These are phyloP conservation scores for Lenzites betulinus DNA, from an alignment of 768 basidiomycete species.

Conservation along the genomic window DNA sequence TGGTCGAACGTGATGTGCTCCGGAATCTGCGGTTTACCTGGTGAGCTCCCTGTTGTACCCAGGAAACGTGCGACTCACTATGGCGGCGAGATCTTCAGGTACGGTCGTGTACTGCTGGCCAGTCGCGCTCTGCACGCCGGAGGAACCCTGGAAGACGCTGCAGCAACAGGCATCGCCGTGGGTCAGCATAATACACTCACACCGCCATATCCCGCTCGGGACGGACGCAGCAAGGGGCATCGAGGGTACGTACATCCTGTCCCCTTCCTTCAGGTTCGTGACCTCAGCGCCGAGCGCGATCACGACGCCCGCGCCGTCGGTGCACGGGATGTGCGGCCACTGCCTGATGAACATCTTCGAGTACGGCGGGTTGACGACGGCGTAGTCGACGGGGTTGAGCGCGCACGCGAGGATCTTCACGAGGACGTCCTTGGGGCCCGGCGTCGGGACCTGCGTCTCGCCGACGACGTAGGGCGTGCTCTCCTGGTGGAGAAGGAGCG, in stretches of 20 bases:
- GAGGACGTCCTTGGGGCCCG: conserved; percentile 43
- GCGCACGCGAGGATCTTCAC: conserved; percentile 42
- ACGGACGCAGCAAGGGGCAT: neutral
- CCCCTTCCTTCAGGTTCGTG: conserved; percentile 39
- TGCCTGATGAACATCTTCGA: conserved; percentile 28
- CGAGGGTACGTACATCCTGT: conserved; percentile 38
- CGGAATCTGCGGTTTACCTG: conserved; percentile 24
- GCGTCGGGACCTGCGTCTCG: conserved; percentile 29
- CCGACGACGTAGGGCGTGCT: conserved; percentile 13
- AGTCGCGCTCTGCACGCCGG: conserved; percentile 13
- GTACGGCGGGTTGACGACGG: conserved; percentile 14
- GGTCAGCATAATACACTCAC: neutral
- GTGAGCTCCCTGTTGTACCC: neutral
- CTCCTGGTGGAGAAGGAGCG: conserved; percentile 13
- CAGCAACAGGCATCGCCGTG: neutral
- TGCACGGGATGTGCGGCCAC: conserved; percentile 33
- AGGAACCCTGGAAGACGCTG: conserved; percentile 24
- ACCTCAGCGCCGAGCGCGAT: conserved; percentile 42
- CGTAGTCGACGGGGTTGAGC: conserved; percentile 42
- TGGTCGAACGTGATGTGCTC: conserved; percentile 30
- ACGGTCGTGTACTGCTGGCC: conserved; percentile 31
- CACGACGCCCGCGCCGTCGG: conserved; percentile 39
- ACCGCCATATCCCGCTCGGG: neutral
- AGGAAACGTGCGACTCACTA: neutral
- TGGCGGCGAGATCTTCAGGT: conserved; percentile 26